These are phyloP conservation scores for Pseudozyma sp. DNA, from an alignment of 1,284 basidiomycete genomes.

Conservation along the genomic window DNA sequence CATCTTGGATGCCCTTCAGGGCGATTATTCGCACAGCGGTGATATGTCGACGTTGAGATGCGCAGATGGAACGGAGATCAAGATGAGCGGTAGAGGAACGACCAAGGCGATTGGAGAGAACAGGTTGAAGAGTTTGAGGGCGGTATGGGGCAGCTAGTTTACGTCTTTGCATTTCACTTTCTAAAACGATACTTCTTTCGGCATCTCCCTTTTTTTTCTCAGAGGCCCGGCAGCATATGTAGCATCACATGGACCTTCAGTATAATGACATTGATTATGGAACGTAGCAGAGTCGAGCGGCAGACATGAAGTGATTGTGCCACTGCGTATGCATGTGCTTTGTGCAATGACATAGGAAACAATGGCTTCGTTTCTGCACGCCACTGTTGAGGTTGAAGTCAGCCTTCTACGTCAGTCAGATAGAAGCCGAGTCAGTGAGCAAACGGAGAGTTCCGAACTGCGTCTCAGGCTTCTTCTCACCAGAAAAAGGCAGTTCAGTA, in stretches of 20 bases:
- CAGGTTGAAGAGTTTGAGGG: conserved; percentile 52
- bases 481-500: too few species aligned
- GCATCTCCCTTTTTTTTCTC: conserved; percentile 4
- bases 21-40: conserved; percentile 6
- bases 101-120: conserved; percentile 57
- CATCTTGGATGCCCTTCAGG: conserved; percentile 31
- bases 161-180: background rate
- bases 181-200: background rate
- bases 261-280: conserved; percentile 6
- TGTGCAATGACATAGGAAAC: too few species aligned
- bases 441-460: too few species aligned
- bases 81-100: conserved; percentile 57
- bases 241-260: conserved; percentile 13
- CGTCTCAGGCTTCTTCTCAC: too few species aligned
- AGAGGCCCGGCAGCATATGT: background rate
- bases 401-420: too few species aligned
- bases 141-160: conserved; percentile 55
- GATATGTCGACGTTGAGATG: conserved; percentile 25
- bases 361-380: too few species aligned
- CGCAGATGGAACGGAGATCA: conserved; percentile 34
- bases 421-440: too few species aligned
- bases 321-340: background rate
- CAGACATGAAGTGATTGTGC: background rate
- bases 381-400: too few species aligned
- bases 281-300: background rate